Conservation (phyloP, 208 protist species). For the Trypanosomatidae sp. region DNA sequence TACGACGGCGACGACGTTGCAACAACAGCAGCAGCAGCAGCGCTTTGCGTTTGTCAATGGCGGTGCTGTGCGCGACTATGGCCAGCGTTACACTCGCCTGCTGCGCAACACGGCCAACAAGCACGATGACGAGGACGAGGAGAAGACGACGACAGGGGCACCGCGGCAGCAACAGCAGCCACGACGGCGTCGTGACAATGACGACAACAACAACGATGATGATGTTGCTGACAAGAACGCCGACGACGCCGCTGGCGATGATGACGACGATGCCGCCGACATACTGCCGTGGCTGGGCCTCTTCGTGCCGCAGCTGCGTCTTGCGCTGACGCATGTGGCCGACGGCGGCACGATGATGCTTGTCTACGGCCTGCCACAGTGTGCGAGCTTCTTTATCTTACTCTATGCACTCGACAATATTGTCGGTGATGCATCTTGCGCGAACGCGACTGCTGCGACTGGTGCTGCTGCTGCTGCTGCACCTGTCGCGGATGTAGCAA, state of each 20-base stretch:
- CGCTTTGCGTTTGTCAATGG: conserved; percentile 63
- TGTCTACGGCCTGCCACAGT: conserved; percentile 58
- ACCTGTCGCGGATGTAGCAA: no score
- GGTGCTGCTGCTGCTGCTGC: not conserved
- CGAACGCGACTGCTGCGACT: not conserved
- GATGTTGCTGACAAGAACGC: not conserved
- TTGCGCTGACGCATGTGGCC: conserved; percentile 24
- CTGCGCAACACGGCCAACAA: not conserved
- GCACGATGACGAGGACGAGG: not conserved
- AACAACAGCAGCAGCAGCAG: not conserved
- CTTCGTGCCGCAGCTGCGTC: conserved; percentile 52
- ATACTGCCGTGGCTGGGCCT: conserved; percentile 66
- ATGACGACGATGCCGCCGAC: not conserved
- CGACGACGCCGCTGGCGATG: not conserved
- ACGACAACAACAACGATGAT: not conserved
- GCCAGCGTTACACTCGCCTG: conserved; percentile 33
- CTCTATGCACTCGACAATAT: conserved; percentile 22
- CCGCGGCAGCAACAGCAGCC: not conserved
- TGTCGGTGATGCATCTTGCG: not conserved
- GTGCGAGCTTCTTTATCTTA: conserved; percentile 54
- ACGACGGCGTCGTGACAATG: not conserved
- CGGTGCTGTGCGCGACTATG: conserved; percentile 68
- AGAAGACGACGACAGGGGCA: not conserved
- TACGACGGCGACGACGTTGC: not conserved
- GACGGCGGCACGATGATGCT: conserved; percentile 47